Conservation (phyloP, 2,329 filamentous ascomycete species). For the Raffaelea albimanens region DNA sequence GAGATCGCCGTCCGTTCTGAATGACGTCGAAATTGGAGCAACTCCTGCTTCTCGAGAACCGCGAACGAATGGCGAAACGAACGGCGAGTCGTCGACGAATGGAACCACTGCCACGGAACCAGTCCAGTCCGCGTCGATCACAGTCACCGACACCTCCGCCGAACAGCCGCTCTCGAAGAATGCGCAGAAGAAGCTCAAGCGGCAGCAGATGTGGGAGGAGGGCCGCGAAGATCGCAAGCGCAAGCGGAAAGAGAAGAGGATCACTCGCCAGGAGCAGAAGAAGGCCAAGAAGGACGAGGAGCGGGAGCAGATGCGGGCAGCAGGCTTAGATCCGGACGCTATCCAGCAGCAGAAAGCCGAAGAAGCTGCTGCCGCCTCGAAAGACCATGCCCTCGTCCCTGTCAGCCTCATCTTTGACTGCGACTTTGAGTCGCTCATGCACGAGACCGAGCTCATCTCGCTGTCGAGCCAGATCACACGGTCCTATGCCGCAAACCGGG, state of each 20-base stretch:
- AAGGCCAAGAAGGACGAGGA: conserved; percentile 39
- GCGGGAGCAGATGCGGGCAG: conserved; percentile 32
- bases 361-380: conserved; percentile 15
- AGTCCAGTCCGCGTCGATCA: too few relatives aligned
- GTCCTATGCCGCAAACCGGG: conserved; percentile 80
- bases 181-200: conserved; percentile 69
- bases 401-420: conserved; percentile 83
- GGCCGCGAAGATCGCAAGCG: conserved; percentile 49
- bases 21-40: conserved; percentile 1
- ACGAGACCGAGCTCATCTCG: conserved; percentile 74
- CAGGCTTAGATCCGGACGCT: conserved; percentile 29
- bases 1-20: conserved; percentile 3
- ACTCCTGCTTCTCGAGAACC: too few relatives aligned
- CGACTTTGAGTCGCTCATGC: conserved; percentile 85
- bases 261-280: conserved; percentile 35
- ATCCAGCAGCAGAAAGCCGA: conserved; percentile 21
- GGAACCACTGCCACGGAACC: not conserved
- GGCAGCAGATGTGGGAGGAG: conserved; percentile 66
- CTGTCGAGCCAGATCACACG: conserved; percentile 76
- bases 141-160: not conserved
- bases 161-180: conserved; percentile 61
- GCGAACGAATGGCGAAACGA: too few relatives aligned
- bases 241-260: conserved; percentile 45
- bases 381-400: conserved; percentile 36
- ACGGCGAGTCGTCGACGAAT: too few relatives aligned